Conservation (phyloP, 768 basidiomycete genomes). For the Lentinus brumalis region DNA sequence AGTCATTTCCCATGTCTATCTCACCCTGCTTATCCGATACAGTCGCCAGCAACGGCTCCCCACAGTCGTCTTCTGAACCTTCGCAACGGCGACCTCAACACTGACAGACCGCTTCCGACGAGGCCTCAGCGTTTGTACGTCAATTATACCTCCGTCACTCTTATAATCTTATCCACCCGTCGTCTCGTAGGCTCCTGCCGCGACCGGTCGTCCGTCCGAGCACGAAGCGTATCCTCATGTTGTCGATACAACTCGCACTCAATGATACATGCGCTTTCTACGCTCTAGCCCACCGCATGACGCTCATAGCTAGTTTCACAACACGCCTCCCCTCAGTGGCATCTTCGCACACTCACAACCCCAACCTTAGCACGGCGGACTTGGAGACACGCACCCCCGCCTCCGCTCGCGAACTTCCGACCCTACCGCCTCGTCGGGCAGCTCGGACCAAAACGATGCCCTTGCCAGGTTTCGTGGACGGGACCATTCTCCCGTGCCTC, state of each 20-base stretch:
- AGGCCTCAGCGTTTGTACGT: neutral
- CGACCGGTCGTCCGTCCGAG: neutral
- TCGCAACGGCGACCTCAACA: no score
- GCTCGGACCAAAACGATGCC: constrained; percentile 11
- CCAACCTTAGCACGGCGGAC: constrained; percentile 3
- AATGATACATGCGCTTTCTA: no score
- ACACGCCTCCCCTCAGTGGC: constrained; percentile 12
- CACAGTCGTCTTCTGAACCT: neutral
- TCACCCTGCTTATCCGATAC: constrained; percentile 13
- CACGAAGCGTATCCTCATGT: neutral
- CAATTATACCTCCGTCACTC: no score
- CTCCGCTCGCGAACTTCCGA: constrained; percentile 10
- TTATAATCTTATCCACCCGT: no score
- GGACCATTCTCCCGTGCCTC: constrained; percentile 1
- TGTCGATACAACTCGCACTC: neutral
- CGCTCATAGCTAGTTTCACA: constrained; percentile 7
- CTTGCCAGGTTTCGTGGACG: constrained; percentile 15
- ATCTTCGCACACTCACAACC: constrained; percentile 8
- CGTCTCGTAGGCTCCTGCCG: neutral
- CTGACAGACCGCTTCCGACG: neutral
- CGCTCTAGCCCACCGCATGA: constrained; percentile 4
- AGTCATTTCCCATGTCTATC: constrained; percentile 18
- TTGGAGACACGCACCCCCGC: constrained; percentile 8
- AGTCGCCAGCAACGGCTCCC: neutral
- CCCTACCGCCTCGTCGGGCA: constrained; percentile 8